Percentiles rank a stretch among this genome's conserved stretches.
phyloP scores from a whole-genome alignment of 164 flowering plant genomes.

The Akebia trifoliata region DNA sequence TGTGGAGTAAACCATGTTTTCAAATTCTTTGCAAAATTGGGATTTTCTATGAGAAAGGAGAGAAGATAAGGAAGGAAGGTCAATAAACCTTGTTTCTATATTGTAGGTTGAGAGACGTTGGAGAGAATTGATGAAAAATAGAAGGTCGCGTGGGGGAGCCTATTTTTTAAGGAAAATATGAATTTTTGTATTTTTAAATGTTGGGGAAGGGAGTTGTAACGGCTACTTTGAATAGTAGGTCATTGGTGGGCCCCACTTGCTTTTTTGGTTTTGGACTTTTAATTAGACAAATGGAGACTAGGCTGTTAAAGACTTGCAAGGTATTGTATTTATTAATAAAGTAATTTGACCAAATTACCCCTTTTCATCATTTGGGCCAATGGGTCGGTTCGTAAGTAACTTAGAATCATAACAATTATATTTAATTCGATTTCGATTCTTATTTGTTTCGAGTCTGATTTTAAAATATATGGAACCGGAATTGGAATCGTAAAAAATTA shows the following conservation, averaged over 20 bases:
- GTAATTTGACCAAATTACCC: constrained; percentile 2
- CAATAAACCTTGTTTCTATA: neutral
- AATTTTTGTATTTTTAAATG: constrained; percentile 5
- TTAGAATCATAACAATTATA: too few species aligned
- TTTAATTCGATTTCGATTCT: too few species aligned
- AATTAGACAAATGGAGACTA: too few species aligned
- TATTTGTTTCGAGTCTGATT: too few species aligned
- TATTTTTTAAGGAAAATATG: neutral
- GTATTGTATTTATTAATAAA: too few species aligned
- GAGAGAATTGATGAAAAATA: constrained; percentile 1
- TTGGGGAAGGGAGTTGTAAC: constrained; percentile 19
- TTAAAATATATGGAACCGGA: too few species aligned
- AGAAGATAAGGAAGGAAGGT: neutral
- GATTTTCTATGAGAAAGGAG: neutral
- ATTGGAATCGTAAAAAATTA: too few species aligned
- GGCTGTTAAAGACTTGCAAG: neutral
- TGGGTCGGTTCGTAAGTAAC: too few species aligned
- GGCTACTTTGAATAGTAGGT: constrained; percentile 27
- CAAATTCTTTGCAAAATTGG: neutral
- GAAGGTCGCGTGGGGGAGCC: neutral
- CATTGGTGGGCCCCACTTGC: neutral
- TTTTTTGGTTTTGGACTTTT: too few species aligned
- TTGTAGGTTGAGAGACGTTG: constrained; percentile 17
- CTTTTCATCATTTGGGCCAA: neutral
- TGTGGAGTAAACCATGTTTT: constrained; percentile 14